Percentiles rank a stretch among this genome's conserved stretches.
Conservation (phyloP, 2,329 filamentous ascomycete species). For the Calonectria hawksworthii region DNA sequence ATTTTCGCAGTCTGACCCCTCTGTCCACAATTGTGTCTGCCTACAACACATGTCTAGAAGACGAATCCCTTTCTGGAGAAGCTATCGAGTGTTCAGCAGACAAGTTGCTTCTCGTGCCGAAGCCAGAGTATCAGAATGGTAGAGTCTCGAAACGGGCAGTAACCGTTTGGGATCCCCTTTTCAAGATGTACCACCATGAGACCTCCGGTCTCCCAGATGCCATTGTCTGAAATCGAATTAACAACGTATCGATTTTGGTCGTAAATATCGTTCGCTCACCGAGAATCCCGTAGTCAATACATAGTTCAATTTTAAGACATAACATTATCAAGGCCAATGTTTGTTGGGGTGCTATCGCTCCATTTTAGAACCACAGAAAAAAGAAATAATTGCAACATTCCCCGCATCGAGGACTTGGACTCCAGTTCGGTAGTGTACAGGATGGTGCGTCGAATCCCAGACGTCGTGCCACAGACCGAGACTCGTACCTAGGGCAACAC, state of each 20-base stretch:
- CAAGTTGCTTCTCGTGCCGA: constrained; percentile 41
- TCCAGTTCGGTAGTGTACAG: neutral
- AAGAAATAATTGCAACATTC: neutral
- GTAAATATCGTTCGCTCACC: neutral
- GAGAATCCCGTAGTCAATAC: too few species aligned
- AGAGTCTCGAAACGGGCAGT: constrained; percentile 56
- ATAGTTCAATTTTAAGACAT: neutral
- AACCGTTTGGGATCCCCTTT: constrained; percentile 64
- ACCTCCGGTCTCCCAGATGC: constrained; percentile 56
- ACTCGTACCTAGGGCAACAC: neutral
- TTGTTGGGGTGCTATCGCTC: neutral
- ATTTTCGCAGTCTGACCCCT: constrained; percentile 53
- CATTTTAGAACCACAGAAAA: neutral
- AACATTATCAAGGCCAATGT: neutral
- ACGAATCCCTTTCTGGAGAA: constrained; percentile 57
- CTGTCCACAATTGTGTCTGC: constrained; percentile 59
- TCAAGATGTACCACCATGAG: constrained; percentile 60
- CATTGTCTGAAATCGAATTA: neutral
- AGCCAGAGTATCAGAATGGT: constrained; percentile 56
- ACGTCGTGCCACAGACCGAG: neutral
- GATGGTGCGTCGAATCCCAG: neutral
- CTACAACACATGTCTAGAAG: constrained; percentile 61
- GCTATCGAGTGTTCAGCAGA: constrained; percentile 60
- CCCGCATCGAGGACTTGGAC: neutral
- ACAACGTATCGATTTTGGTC: neutral